phyloP scores from a whole-genome alignment of 78 protist genomes.

The Dictyostelium firmibasis region DNA sequence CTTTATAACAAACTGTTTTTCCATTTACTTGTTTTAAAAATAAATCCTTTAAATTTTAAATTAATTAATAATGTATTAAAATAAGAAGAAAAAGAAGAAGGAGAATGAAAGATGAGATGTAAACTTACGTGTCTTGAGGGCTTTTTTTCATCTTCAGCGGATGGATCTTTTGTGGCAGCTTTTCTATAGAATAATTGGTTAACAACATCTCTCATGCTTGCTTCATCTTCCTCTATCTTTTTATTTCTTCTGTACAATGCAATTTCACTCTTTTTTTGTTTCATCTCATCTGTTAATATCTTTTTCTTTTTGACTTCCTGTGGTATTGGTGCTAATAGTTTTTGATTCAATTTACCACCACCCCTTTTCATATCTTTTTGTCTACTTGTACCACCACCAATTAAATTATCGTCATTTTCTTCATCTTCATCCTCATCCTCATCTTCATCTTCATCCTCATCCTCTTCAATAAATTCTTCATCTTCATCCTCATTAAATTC shows the following conservation, averaged over 20 bases:
- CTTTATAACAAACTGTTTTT: not conserved
- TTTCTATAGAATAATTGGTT: constrained; percentile 35
- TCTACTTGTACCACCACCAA: not conserved
- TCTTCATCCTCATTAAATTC: constrained; percentile 28
- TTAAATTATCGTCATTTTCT: not conserved
- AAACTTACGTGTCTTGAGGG: constrained; percentile 28
- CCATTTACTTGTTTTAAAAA: constrained; percentile 7
- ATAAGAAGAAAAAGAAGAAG: not conserved
- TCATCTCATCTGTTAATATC: constrained; percentile 31
- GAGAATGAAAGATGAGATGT: not conserved
- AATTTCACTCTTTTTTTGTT: constrained; percentile 53
- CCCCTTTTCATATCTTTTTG: constrained; percentile 5
- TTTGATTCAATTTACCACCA: not conserved
- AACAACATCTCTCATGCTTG: constrained; percentile 53
- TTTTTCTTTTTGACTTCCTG: constrained; percentile 9
- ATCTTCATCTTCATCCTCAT: not conserved
- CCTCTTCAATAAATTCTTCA: not conserved
- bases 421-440: not conserved
- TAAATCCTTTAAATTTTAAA: constrained; percentile 3
- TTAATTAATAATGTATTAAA: too few relatives aligned
- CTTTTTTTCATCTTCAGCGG: constrained; percentile 8
- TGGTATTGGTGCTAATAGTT: constrained; percentile 15
- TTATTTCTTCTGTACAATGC: constrained; percentile 46
- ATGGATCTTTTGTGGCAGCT: not conserved
- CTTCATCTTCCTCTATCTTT: constrained; percentile 55